Evolutionary conservation across 2,329 filamentous ascomycete species (phyloP).

Genomic region (Trichoderma sp.): DNA sequence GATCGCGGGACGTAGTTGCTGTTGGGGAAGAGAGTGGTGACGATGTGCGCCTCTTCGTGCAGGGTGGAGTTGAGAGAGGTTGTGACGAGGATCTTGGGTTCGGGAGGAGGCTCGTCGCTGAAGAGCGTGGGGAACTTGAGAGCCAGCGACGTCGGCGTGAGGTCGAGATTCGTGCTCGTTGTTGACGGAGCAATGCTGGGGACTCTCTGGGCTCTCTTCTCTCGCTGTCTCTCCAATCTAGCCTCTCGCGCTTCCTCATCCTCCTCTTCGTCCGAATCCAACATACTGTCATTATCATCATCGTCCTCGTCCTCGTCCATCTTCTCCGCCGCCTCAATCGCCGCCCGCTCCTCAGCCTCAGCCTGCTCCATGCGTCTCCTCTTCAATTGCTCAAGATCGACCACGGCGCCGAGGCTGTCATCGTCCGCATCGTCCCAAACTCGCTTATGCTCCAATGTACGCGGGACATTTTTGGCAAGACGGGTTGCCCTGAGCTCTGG

Average conservation of each 20-base stretch:
- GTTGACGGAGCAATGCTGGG: slow-evolving; percentile 61
- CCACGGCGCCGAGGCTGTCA: slow-evolving; percentile 58
- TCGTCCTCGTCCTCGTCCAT: slow-evolving; percentile 54
- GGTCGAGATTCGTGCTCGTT: slow-evolving; percentile 65
- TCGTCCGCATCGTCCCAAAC: slow-evolving; percentile 81
- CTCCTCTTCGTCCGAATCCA: slow-evolving; percentile 60
- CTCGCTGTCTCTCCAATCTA: slow-evolving; percentile 49
- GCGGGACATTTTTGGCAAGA: slow-evolving; percentile 75
- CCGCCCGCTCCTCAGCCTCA: slow-evolving; percentile 55
- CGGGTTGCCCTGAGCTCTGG: slow-evolving; percentile 75
- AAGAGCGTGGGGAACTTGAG: slow-evolving; percentile 67
- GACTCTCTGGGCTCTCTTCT: slow-evolving; percentile 52
- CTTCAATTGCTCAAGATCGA: slow-evolving; percentile 64
- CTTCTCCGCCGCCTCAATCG: slow-evolving; percentile 48
- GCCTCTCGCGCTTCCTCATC: slow-evolving; percentile 53
- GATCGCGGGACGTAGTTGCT: slow-evolving; percentile 84
- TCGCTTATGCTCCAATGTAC: slow-evolving; percentile 84
- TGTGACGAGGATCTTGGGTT: slow-evolving; percentile 88
- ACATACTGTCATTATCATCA: slow-evolving; percentile 75
- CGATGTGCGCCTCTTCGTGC: slow-evolving; percentile 77
- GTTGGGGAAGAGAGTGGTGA: slow-evolving; percentile 85
- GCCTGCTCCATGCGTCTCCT: slow-evolving; percentile 59
- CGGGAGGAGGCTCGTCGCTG: slow-evolving; percentile 59
- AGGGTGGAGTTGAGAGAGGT: slow-evolving; percentile 88
- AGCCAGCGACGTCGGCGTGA: slow-evolving; percentile 62